Conservation (phyloP, 768 basidiomycete species). For the Xanthoconium stramineum region DNA sequence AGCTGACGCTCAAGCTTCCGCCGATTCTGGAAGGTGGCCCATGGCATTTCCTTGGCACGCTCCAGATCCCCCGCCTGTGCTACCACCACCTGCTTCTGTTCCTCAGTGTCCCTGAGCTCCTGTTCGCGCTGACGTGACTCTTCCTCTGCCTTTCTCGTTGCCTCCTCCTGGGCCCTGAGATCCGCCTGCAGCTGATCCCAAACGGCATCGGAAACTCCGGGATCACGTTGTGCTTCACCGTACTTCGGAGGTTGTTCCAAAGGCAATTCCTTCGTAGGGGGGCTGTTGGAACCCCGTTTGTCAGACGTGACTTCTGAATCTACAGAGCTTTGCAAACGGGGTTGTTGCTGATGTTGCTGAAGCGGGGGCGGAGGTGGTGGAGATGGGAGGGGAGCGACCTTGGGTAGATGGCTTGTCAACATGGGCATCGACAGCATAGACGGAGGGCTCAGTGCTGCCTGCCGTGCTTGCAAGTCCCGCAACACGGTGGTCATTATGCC, state of each 20-base stretch:
- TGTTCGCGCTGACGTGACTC: slow-evolving; percentile 15
- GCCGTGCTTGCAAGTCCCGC: not conserved
- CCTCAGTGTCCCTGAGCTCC: slow-evolving; percentile 2
- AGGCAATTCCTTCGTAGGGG: not conserved
- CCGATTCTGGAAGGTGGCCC: not conserved
- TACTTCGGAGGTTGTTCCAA: not conserved
- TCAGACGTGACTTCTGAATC: not conserved
- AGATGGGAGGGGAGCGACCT: no score
- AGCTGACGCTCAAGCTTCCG: slow-evolving; percentile 23
- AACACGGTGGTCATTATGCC: slow-evolving; percentile 15
- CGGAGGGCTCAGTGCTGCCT: no score
- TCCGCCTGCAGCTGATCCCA: slow-evolving; percentile 50
- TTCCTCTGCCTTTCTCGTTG: slow-evolving; percentile 14
- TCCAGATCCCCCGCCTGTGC: slow-evolving; percentile 23
- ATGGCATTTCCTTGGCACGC: slow-evolving; percentile 4
- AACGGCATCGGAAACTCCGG: slow-evolving; percentile 48
- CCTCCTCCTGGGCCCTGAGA: slow-evolving; percentile 26
- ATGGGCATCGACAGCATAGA: no score
- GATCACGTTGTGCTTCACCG: slow-evolving; percentile 35
- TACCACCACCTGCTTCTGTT: slow-evolving; percentile 15
- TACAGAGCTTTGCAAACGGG: no score
- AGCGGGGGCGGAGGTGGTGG: no score
- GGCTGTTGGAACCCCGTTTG: not conserved
- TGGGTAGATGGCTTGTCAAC: no score
- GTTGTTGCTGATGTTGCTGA: no score